A percentile compares a stretch with the other conserved stretches of the same genome.
Conservation (phyloP, 176 grass and related monocot genomes). For the Leersia perrieri region DNA sequence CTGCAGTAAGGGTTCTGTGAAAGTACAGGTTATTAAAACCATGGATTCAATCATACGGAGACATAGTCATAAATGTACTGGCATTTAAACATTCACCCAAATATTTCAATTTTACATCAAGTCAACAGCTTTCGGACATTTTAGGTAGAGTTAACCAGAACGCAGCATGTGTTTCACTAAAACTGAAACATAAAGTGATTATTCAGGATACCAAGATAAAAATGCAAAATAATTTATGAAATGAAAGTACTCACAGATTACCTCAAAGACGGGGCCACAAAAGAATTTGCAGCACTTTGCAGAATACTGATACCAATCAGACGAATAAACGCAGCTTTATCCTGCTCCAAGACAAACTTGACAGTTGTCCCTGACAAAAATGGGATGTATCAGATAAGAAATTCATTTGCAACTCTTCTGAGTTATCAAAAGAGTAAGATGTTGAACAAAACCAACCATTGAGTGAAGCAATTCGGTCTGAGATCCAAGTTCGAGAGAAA, state of each 20-base stretch:
- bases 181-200: constrained; percentile 8
- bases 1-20: constrained; percentile 78
- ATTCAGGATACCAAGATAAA: not conserved
- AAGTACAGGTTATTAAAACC: constrained; percentile 33
- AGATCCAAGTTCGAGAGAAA: constrained; percentile 96
- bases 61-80: not conserved
- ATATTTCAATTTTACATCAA: constrained; percentile 5
- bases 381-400: constrained; percentile 37
- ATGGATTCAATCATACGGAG: constrained; percentile 20
- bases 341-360: constrained; percentile 96
- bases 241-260: constrained; percentile 23
- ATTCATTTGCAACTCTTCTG: constrained; percentile 24
- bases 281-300: constrained; percentile 94
- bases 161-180: not conserved
- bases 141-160: not conserved
- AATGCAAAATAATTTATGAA: not conserved
- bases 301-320: constrained; percentile 92
- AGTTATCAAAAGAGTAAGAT: constrained; percentile 14
- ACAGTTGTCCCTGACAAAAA: constrained; percentile 87
- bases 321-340: constrained; percentile 87
- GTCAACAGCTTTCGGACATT: not conserved
- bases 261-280: constrained; percentile 94
- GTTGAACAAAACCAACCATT: constrained; percentile 58
- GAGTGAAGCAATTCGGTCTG: constrained; percentile 95
- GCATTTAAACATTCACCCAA: constrained; percentile 26